phyloP scores from a whole-genome alignment of 2,329 filamentous ascomycete species.

The Scytalidium lignicola region DNA sequence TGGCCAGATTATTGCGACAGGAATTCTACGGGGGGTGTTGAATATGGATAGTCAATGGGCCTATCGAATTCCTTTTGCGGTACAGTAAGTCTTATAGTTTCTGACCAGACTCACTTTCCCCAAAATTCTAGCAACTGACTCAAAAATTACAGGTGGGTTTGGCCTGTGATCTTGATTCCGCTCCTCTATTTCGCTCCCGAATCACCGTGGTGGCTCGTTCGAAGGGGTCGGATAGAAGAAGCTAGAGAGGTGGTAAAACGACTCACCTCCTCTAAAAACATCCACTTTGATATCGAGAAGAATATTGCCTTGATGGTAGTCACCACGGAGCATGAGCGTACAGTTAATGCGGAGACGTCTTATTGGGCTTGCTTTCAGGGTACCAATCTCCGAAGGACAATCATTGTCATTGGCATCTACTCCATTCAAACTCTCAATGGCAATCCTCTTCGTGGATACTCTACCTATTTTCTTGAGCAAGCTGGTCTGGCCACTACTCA shows the following conservation, averaged over 20 bases:
- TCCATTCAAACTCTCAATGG: slow-evolving; percentile 59
- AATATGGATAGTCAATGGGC: slow-evolving; percentile 37
- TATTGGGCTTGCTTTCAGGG: slow-evolving; percentile 84
- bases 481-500: slow-evolving; percentile 48
- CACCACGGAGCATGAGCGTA: slow-evolving; percentile 73
- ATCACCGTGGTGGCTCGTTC: slow-evolving; percentile 42
- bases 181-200: slow-evolving; percentile 39
- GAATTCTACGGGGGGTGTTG: slow-evolving; percentile 38
- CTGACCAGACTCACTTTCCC: too few relatives aligned
- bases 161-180: slow-evolving; percentile 38
- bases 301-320: slow-evolving; percentile 89
- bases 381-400: slow-evolving; percentile 71
- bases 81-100: slow-evolving; percentile 36
- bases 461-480: slow-evolving; percentile 56
- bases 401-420: slow-evolving; percentile 52
- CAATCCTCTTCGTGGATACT: slow-evolving; percentile 60
- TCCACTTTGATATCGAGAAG: slow-evolving; percentile 56
- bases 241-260: slow-evolving; percentile 29
- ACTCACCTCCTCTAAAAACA: slow-evolving; percentile 27
- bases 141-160: slow-evolving; percentile 43
- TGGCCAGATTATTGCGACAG: slow-evolving; percentile 41
- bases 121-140: too few relatives aligned
- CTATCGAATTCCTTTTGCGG: slow-evolving; percentile 40
- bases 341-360: slow-evolving; percentile 59
- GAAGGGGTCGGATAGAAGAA: slow-evolving; percentile 34